Base-by-base conservation (phyloP, 2,329 filamentous ascomycete species). In the Exophiala phaeomuriformis region DNA sequence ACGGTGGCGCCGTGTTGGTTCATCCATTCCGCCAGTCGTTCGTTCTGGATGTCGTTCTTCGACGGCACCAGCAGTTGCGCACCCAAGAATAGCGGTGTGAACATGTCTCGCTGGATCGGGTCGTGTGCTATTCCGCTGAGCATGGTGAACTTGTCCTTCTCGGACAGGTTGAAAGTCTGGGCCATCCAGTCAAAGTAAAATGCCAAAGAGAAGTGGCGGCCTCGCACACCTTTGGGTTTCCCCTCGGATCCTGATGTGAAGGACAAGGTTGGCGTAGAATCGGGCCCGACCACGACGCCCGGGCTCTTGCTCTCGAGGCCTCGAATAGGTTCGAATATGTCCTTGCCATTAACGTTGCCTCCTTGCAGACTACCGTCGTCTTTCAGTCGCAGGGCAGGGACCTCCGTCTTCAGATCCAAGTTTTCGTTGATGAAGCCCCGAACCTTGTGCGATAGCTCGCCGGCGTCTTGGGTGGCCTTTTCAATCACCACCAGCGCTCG, bases 181-280 rank as follows among this genome's bases (percentile, higher is more conserved):
- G 88, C 82, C 91, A 97, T 97, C 90, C 90, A 97, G 19, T 84
- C 82, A 66, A 91, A 94, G 72, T 95, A 97, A 64, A 86, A 84
- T 1, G 89, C 81, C 56, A 97, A 74, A 47, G 82, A 86, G 72
- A 86, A 97, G 70, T 97, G 91, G 9, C 91, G 80, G 1, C 91
- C 90, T 52, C 83, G 78, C 8, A 97, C 91, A 62, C 89, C 89
- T 75, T 95, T 95, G 33, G 89, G 90, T 60, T 80, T 76, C 43
- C 87, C 88, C 71, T 94, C 88, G 1, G 71, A 73, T 8, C 90
- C 89, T 4, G 77, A 82, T 1, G 86, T 90, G 67, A 88, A 90
- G 30, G 75, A 80, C 1, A 95, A 74, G 0, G 86, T 95, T 1
- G 86, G 85, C 4, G 77, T 85, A 10, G 85, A 88, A 68, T 97